Percentiles rank a stretch among this genome's conserved stretches.
Evolutionary conservation across 2,329 filamentous ascomycete genomes (phyloP).

Genomic region (Trichoderma polysporum): DNA sequence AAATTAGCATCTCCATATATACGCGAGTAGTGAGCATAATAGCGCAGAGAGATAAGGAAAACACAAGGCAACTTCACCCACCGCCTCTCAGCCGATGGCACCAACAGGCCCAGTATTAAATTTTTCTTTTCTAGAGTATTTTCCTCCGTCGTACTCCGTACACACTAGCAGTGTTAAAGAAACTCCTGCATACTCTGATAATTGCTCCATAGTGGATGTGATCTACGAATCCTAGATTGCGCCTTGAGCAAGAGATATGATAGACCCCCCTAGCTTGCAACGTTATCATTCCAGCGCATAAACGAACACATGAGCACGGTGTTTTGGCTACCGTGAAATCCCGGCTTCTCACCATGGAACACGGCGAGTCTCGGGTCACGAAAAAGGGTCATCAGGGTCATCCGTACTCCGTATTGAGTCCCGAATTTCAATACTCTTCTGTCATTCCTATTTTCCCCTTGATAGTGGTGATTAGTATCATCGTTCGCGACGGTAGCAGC

Average conservation of each 20-base stretch:
- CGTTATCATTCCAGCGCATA: neutral
- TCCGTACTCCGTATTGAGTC: neutral
- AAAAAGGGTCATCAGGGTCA: neutral
- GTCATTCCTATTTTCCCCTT: neutral
- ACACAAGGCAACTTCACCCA: neutral
- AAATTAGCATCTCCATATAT: neutral
- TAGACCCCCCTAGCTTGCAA: neutral
- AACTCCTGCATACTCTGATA: neutral
- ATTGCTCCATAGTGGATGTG: slow-evolving; percentile 5
- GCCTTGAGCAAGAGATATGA: slow-evolving; percentile 11
- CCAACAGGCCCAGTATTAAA: neutral
- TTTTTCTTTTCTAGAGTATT: neutral
- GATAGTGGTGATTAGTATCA: neutral
- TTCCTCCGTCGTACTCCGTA: neutral
- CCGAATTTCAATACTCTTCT: neutral
- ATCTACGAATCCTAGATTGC: slow-evolving; percentile 17
- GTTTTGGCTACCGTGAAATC: neutral
- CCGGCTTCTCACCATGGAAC: neutral
- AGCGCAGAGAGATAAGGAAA: neutral
- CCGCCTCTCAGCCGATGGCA: neutral
- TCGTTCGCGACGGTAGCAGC: neutral
- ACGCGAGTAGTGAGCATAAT: neutral
- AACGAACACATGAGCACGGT: neutral
- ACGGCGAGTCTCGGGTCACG: neutral
- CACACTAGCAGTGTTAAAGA: neutral